Evolutionary conservation across 352 stramenopile species (phyloP), one percentile per base, ranked within the genome.

Genomic region (Pythium scleroteichum): DNA sequence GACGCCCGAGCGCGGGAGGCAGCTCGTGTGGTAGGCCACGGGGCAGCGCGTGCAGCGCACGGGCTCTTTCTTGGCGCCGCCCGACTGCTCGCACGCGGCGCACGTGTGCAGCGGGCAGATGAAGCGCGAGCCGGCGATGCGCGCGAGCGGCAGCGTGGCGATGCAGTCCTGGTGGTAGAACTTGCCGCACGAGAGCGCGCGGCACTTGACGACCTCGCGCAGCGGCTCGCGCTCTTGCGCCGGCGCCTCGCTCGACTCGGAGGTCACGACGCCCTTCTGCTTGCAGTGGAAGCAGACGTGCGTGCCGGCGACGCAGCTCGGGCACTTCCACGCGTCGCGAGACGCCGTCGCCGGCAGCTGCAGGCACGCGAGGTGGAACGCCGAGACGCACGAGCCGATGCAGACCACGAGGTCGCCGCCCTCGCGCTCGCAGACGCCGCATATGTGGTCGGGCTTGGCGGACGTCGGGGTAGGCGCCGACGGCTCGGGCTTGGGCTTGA

Each of bases 231-330:
- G 50, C 2, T 52, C 20, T 17, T 35, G 27, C 32, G 44, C 14
- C 46, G 17, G 54, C 24, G 6, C 14, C 4, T 49, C 22, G 41
- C 29, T 32, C 5, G 33, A 13, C n/a, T 56, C 40, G 33, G 41
- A 71, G 29, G 27, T 71, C 38, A 63, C 79, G 35, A 35, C 73
- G 10, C 82, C 80, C 17, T 56, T 59, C 27, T 78, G 55, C 66
- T 94, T 88, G 72, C 85, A 95, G 69, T 92, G 79, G 72, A 95
- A 95, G 46, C 85, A 95, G 4, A 75, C 69, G 65, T 95, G 85
- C 12, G 66, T 85, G 52, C 78, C 69, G 33, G 33, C 66, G 20
- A 66, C 56, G 39, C 83, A 92, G 38, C 61, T 77, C n/a, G 77
- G 71, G 41, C 85, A 95, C 53, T 79, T 69, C 83, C 82, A 94